Conservation (phyloP, 139 green algal species). For the Picocystis salinarum region DNA sequence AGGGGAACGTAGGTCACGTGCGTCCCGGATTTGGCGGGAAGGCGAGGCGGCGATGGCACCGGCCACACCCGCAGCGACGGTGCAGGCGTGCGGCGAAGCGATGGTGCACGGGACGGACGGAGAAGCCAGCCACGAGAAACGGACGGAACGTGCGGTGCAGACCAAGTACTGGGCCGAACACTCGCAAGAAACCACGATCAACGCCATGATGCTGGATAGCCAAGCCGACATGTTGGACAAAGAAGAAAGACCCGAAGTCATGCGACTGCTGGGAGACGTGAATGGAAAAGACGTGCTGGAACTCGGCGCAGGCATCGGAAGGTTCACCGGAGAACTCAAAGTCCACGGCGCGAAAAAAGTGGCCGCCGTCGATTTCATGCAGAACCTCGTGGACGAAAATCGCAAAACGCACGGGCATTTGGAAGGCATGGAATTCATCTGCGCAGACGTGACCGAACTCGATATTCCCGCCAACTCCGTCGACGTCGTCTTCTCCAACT, state of each 20-base stretch:
- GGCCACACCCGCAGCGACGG: too few species aligned
- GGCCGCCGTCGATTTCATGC: slow-evolving; percentile 70
- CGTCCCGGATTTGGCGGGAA: too few species aligned
- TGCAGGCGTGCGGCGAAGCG: too few species aligned
- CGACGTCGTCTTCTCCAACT: slow-evolving; percentile 80
- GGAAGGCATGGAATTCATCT: slow-evolving; percentile 14
- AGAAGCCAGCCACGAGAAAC: too few species aligned
- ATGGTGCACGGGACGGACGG: too few species aligned
- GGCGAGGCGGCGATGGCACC: too few species aligned
- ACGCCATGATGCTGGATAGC: slow-evolving; percentile 79
- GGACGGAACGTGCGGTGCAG: slow-evolving; percentile 32
- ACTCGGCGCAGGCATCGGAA: slow-evolving; percentile 71
- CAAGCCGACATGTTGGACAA: slow-evolving; percentile 47
- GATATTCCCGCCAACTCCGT: slow-evolving; percentile 14
- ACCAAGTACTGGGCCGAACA: slow-evolving; percentile 58
- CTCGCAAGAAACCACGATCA: slow-evolving; percentile 36
- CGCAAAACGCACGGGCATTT: slow-evolving; percentile 9
- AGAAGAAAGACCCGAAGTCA: slow-evolving; percentile 61
- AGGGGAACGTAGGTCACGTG: too few species aligned
- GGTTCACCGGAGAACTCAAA: slow-evolving; percentile 58
- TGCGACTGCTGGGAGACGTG: slow-evolving; percentile 44
- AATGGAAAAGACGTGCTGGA: slow-evolving; percentile 46
- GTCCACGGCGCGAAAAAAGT: slow-evolving; percentile 26
- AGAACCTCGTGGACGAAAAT: slow-evolving; percentile 41
- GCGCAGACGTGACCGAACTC: slow-evolving; percentile 29